Conservation (phyloP, 768 basidiomycete species). For the Xanthoconium purpureum region DNA sequence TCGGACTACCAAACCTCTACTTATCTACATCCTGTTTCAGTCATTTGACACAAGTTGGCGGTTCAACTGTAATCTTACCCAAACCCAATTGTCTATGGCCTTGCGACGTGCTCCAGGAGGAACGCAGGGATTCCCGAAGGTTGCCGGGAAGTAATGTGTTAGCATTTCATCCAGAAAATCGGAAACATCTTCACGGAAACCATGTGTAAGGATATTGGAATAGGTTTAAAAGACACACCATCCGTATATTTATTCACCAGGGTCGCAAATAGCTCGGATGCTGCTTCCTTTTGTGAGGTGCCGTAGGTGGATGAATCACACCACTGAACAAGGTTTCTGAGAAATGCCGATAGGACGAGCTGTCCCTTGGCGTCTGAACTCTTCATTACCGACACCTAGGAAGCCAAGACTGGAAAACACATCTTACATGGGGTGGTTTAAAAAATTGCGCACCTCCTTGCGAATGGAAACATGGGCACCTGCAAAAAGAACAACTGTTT, state of each 20-base stretch:
- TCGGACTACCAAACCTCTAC: constrained; percentile 75
- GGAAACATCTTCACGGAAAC: constrained; percentile 39
- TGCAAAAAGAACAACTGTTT: constrained; percentile 64
- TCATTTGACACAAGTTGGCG: not conserved
- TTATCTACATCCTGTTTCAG: constrained; percentile 46
- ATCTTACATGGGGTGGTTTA: not conserved
- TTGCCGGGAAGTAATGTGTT: constrained; percentile 46
- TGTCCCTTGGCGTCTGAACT: constrained; percentile 37
- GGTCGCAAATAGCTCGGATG: constrained; percentile 56
- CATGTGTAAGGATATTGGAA: not conserved
- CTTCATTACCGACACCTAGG: constrained; percentile 40
- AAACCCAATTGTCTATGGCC: constrained; percentile 62
- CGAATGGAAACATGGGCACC: constrained; percentile 62
- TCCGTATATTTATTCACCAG: constrained; percentile 77
- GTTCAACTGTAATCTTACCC: constrained; percentile 46
- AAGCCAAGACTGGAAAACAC: not conserved
- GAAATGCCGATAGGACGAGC: constrained; percentile 46
- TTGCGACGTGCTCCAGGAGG: constrained; percentile 41
- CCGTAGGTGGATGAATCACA: constrained; percentile 46
- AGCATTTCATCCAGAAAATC: constrained; percentile 44
- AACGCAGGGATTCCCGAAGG: constrained; percentile 38
- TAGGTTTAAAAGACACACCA: constrained; percentile 39
- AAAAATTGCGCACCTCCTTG: constrained; percentile 52
- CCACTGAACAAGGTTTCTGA: constrained; percentile 60
- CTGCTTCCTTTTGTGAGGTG: constrained; percentile 52